phyloP scores from a whole-genome alignment of 139 green algal genomes.

The Chlamydomonas asymmetrica region DNA sequence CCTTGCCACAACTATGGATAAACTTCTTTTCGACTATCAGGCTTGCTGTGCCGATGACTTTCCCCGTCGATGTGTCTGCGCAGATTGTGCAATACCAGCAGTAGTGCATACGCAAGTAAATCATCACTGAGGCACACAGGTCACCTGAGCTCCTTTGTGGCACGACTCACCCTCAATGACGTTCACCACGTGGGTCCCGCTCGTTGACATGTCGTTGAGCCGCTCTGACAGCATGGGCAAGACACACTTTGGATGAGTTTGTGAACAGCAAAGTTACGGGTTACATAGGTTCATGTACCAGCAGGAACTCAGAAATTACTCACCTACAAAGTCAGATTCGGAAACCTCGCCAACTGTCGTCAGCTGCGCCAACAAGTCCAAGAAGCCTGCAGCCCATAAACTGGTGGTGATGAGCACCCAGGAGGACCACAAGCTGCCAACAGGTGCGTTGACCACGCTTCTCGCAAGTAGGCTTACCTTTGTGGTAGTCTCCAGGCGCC shows the following conservation, averaged over 20 bases:
- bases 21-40: constrained; percentile 91
- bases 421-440: too few species aligned
- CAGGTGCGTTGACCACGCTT: background rate
- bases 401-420: background rate
- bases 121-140: background rate
- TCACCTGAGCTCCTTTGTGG: background rate
- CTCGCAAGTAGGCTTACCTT: background rate
- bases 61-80: constrained; percentile 28
- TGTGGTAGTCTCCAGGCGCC: constrained; percentile 7
- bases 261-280: too few species aligned
- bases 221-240: background rate
- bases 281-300: too few species aligned
- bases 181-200: constrained; percentile 50
- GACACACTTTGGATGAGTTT: background rate
- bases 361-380: constrained; percentile 76
- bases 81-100: background rate
- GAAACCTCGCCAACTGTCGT: constrained; percentile 75
- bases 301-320: too few species aligned
- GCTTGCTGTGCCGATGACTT: constrained; percentile 75
- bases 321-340: constrained; percentile 57
- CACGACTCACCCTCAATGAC: constrained; percentile 60
- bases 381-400: constrained; percentile 59
- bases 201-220: constrained; percentile 27
- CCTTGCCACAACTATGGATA: constrained; percentile 77
- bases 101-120: background rate